Conservation (phyloP, 306 rosid species). For the Cicer arietinum region DNA sequence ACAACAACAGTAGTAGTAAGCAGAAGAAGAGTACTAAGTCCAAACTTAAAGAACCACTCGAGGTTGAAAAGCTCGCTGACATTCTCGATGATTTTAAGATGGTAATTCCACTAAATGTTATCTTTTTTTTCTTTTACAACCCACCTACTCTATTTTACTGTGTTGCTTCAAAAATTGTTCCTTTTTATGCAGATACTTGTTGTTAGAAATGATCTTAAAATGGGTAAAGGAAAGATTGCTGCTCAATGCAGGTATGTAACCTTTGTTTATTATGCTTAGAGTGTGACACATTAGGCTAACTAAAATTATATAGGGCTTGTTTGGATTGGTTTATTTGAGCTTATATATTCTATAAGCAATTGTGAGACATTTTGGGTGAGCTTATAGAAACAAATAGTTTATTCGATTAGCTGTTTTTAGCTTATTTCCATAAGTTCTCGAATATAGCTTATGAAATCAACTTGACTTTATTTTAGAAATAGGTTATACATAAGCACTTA, state of each 20-base stretch:
- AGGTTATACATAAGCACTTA: too few species aligned
- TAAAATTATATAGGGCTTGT: not conserved
- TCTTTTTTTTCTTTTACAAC: not conserved
- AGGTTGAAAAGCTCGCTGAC: conserved; percentile 78
- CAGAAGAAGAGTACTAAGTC: conserved; percentile 51
- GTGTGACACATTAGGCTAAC: conserved; percentile 13
- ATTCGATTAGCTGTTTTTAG: too few species aligned
- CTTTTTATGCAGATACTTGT: conserved; percentile 69
- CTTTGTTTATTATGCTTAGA: conserved; percentile 6
- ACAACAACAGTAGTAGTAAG: not conserved
- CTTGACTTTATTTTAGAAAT: too few species aligned
- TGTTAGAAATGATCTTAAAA: conserved; percentile 92
- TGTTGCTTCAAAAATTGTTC: not conserved
- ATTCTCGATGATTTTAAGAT: conserved; percentile 85
- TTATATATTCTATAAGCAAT: too few species aligned
- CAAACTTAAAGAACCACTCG: conserved; percentile 66
- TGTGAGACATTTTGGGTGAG: too few species aligned
- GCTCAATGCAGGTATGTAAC: conserved; percentile 88
- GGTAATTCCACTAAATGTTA: conserved; percentile 50
- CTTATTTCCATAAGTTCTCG: too few species aligned
- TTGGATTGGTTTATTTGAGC: too few species aligned
- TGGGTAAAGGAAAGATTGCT: conserved; percentile 98
- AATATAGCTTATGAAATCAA: too few species aligned
- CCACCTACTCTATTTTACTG: conserved; percentile 19
- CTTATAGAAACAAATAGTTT: too few species aligned